Evolutionary conservation across 1,284 basidiomycete species (phyloP).

Genomic region (Ustilago trichophora): DNA sequence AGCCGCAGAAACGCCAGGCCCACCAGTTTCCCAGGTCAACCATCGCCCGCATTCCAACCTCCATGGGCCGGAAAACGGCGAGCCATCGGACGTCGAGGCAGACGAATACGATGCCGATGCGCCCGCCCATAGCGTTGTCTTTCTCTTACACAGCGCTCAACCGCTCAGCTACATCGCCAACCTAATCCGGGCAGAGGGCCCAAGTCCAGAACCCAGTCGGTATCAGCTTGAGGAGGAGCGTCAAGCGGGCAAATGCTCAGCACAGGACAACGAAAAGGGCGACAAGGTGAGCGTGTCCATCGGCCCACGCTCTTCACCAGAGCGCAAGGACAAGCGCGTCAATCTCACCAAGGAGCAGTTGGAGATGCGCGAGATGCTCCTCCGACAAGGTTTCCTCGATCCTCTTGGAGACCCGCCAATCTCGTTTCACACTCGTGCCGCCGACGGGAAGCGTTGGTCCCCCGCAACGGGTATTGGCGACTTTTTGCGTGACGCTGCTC

Average conservation of each 20-base stretch:
- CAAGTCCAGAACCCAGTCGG: conserved; percentile 42
- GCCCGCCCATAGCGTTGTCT: conserved; percentile 56
- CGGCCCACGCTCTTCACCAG: conserved; percentile 26
- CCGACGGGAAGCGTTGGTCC: conserved; percentile 56
- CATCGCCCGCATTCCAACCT: conserved; percentile 31
- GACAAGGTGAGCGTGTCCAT: conserved; percentile 19
- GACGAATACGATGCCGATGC: conserved; percentile 56
- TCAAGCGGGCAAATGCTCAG: no score
- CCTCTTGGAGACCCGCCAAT: conserved; percentile 54
- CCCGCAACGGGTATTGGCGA: conserved; percentile 58
- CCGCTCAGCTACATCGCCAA: conserved; percentile 57
- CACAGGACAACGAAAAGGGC: not conserved
- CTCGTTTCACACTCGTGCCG: conserved; percentile 53
- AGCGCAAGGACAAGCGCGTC: conserved; percentile 37
- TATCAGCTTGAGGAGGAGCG: conserved; percentile 20
- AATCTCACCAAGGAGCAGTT: conserved; percentile 28
- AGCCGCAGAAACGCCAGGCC: conserved; percentile 35
- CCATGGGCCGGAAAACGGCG: conserved; percentile 46
- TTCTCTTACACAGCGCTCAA: conserved; percentile 55
- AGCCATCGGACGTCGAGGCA: conserved; percentile 43
- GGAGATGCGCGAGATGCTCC: conserved; percentile 39
- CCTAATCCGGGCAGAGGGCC: conserved; percentile 54
- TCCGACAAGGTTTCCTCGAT: conserved; percentile 45
- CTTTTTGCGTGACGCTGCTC: conserved; percentile 56
- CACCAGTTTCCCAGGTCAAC: conserved; percentile 40